Evolutionary conservation across 2,329 filamentous ascomycete genomes (phyloP), one percentile per base, ranked within the genome.

Genomic region (Cladosporium sp.): DNA sequence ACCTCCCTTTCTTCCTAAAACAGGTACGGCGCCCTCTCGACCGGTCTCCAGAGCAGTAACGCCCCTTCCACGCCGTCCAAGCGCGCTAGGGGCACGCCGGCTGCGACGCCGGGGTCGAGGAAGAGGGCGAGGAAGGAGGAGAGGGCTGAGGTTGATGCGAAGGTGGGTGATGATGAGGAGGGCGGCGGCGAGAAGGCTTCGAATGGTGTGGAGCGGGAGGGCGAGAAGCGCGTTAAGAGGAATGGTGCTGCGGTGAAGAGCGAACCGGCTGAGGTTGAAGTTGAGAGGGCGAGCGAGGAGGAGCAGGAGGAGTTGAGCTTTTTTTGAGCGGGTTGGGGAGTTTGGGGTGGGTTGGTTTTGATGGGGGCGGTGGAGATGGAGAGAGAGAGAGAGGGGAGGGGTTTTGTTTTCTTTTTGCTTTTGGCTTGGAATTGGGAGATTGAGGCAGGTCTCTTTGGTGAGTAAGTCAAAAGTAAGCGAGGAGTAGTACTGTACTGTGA

Each of bases 41-140:
- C 36, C n/a, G 27, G 12, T 16, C 3, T 40, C 15, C 43, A 47
- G 16, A 30, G 27, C 49, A 42, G 32, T 32, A 38, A 45, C 41
- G 16, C 30, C 12, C 22, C 29, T 8, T 22, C 18, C 32, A 39
- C 49, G 1, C 49, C 49, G 8, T n/a, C n/a, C n/a, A n/a, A n/a
- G n/a, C n/a, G n/a, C n/a, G n/a, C n/a, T n/a, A n/a, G 22, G 38
- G 38, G n/a, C n/a, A n/a, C n/a, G n/a, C n/a, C n/a, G n/a, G n/a
- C n/a, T n/a, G n/a, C 20, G 19, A 52, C 46, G 18, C 32, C 46
- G 32, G 46, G 9, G n/a, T 32, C 43, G 22, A 49, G 36, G 20
- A 42, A 39, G 45, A 53, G 49, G 49, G 51, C 35, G 6, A 40
- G 41, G 27, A 38, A 51, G 36, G 50, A 18, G 25, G 35, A 38